These are phyloP conservation scores for Bipolaris zeicola DNA, from an alignment of 2,329 filamentous ascomycete species.

Conservation along the genomic window DNA sequence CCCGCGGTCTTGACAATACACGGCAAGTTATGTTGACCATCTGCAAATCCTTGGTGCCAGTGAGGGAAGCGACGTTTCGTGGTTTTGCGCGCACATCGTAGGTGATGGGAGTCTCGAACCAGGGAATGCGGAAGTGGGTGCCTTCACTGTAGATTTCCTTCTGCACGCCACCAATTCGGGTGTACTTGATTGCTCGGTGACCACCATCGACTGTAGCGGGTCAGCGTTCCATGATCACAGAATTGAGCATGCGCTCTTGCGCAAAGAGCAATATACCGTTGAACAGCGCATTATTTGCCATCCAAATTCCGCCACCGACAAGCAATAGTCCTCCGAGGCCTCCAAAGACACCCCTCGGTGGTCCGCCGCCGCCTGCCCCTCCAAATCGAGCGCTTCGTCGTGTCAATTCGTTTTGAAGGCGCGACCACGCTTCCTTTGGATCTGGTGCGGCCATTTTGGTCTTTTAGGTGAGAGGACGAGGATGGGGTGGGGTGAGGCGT, in stretches of 20 bases:
- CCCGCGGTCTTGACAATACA: slow-evolving; percentile 89
- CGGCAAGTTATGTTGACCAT: slow-evolving; percentile 99
- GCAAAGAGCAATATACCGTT: slow-evolving; percentile 59
- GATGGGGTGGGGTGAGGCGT: slow-evolving; percentile 41
- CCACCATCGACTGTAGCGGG: slow-evolving; percentile 80
- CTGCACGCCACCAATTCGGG: slow-evolving; percentile 86
- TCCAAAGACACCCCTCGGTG: slow-evolving; percentile 60
- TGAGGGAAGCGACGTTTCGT: slow-evolving; percentile 93
- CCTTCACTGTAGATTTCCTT: slow-evolving; percentile 97
- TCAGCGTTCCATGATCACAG: slow-evolving; percentile 23
- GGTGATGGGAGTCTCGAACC: slow-evolving; percentile 95
- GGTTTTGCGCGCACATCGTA: slow-evolving; percentile 99
- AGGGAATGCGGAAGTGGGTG: slow-evolving; percentile 94
- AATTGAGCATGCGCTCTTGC: background rate
- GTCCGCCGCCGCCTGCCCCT: slow-evolving; percentile 54
- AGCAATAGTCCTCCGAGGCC: slow-evolving; percentile 61
- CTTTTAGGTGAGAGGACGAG: slow-evolving; percentile 32
- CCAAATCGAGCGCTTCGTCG: slow-evolving; percentile 54
- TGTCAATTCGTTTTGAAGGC: slow-evolving; percentile 66
- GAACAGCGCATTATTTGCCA: slow-evolving; percentile 69
- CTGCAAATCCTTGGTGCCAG: slow-evolving; percentile 97
- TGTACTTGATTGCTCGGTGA: slow-evolving; percentile 98
- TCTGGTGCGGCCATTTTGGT: slow-evolving; percentile 52
- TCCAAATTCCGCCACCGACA: slow-evolving; percentile 59
- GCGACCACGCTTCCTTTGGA: slow-evolving; percentile 69